A percentile compares a stretch with the other conserved stretches of the same genome.
These are phyloP conservation scores for Candida anglica DNA, from an alignment of 805 yeast species.

Conservation along the genomic window DNA sequence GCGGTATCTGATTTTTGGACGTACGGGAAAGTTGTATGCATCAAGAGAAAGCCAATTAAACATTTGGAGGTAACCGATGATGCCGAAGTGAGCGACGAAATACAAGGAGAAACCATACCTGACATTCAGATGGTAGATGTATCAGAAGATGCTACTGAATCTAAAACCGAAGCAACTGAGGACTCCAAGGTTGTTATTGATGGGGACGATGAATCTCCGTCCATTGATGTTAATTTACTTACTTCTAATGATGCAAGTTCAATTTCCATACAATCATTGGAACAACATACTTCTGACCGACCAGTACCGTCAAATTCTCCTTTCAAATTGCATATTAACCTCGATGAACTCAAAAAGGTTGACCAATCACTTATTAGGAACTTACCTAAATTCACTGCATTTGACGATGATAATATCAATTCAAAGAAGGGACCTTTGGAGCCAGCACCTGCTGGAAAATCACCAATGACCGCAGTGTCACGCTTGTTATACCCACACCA, in stretches of 20 bases:
- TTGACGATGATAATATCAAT: constrained; percentile 27
- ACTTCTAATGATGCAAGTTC: neutral
- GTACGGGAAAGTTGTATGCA: constrained; percentile 62
- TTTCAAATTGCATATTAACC: constrained; percentile 43
- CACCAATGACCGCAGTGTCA: constrained; percentile 53
- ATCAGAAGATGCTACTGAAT: neutral
- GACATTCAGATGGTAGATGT: neutral
- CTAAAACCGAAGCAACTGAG: neutral
- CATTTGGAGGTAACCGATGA: constrained; percentile 13
- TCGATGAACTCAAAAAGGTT: constrained; percentile 39
- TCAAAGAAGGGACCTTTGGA: constrained; percentile 15
- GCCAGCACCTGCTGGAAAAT: constrained; percentile 24
- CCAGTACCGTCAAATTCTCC: constrained; percentile 22
- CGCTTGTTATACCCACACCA: constrained; percentile 63
- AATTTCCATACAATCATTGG: neutral
- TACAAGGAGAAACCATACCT: constrained; percentile 1
- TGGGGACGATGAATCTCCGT: neutral
- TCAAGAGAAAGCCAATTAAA: constrained; percentile 46
- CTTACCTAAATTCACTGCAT: constrained; percentile 46
- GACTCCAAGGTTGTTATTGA: neutral
- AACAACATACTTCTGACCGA: neutral
- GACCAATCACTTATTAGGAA: constrained; percentile 47
- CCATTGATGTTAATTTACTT: constrained; percentile 11
- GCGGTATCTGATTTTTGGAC: constrained; percentile 77
- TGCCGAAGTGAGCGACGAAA: constrained; percentile 3